phyloP scores from a whole-genome alignment of 169 alveolate species.

The Babesia bovis region DNA sequence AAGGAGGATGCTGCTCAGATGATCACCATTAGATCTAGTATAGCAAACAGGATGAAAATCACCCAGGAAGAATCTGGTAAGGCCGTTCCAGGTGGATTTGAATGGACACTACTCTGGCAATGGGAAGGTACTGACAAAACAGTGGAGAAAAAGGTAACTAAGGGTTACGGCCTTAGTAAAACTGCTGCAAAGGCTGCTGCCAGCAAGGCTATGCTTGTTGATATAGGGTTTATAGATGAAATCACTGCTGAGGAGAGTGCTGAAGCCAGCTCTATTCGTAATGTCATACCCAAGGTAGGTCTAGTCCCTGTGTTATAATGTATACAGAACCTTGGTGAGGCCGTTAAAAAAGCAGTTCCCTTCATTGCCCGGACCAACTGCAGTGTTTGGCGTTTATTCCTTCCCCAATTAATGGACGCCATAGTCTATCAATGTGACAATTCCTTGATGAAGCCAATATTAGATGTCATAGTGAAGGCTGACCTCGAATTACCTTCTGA shows the following conservation, averaged over 20 bases:
- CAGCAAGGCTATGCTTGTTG: constrained; percentile 60
- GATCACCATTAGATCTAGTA: constrained; percentile 18
- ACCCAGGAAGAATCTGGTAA: constrained; percentile 28
- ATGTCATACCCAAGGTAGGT: constrained; percentile 14
- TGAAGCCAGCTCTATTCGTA: constrained; percentile 22
- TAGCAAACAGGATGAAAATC: constrained; percentile 35
- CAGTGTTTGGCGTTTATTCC: constrained; percentile 65
- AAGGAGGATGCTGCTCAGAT: constrained; percentile 53
- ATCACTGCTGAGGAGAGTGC: constrained; percentile 45
- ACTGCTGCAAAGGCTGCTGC: constrained; percentile 63
- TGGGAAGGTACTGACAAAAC: constrained; percentile 36
- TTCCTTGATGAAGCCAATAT: background rate
- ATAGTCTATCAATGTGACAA: constrained; percentile 25
- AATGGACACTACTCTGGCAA: constrained; percentile 46
- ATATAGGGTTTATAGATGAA: constrained; percentile 51
- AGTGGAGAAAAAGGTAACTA: constrained; percentile 14
- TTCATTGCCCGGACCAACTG: constrained; percentile 26
- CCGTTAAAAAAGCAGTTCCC: constrained; percentile 36
- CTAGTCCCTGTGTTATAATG: background rate
- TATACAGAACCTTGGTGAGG: constrained; percentile 27
- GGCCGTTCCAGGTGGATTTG: constrained; percentile 38
- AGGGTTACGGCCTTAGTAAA: constrained; percentile 36
- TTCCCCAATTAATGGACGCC: constrained; percentile 38
- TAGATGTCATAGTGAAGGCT: constrained; percentile 9
- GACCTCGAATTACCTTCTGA: constrained; percentile 36